phyloP scores from a whole-genome alignment of 805 yeast genomes.

The Saturnispora halmiae region DNA sequence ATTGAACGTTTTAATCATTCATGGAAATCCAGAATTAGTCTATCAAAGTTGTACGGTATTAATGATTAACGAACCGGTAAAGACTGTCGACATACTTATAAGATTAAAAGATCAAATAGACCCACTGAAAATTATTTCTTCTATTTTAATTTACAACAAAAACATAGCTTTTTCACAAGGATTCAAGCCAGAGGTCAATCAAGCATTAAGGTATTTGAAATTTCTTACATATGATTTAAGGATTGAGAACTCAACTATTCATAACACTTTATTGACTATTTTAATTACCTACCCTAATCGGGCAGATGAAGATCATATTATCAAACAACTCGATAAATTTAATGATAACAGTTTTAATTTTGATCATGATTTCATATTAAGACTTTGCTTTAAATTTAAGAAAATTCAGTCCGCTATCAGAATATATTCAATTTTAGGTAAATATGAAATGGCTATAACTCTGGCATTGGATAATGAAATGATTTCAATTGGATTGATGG shows the following conservation, averaged over 20 bases:
- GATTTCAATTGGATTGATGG: constrained; percentile 46
- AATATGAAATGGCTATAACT: constrained; percentile 73
- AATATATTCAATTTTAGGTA: constrained; percentile 56
- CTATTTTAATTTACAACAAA: constrained; percentile 61
- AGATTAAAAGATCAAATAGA: constrained; percentile 42
- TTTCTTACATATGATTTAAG: constrained; percentile 41
- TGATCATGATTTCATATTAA: constrained; percentile 65
- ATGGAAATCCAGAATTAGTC: constrained; percentile 39
- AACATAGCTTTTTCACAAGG: constrained; percentile 28
- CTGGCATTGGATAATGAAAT: constrained; percentile 58
- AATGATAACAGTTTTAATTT: constrained; percentile 37
- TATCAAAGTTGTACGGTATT: constrained; percentile 65
- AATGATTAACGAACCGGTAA: constrained; percentile 55
- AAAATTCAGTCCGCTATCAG: constrained; percentile 60
- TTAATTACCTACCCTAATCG: constrained; percentile 42
- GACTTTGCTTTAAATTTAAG: constrained; percentile 56
- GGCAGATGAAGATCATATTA: constrained; percentile 37
- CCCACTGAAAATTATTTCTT: constrained; percentile 61
- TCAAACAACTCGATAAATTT: constrained; percentile 38
- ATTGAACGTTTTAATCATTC: constrained; percentile 43
- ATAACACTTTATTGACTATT: constrained; percentile 62
- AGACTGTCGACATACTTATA: constrained; percentile 75
- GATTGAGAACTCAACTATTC: constrained; percentile 41
- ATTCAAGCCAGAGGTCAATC: constrained; percentile 42
- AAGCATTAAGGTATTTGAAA: constrained; percentile 55